Percentiles rank a stretch among this genome's conserved stretches.
These are phyloP conservation scores for Phoenix roebelenii DNA, from an alignment of 176 grass and related monocot species.

Conservation along the genomic window DNA sequence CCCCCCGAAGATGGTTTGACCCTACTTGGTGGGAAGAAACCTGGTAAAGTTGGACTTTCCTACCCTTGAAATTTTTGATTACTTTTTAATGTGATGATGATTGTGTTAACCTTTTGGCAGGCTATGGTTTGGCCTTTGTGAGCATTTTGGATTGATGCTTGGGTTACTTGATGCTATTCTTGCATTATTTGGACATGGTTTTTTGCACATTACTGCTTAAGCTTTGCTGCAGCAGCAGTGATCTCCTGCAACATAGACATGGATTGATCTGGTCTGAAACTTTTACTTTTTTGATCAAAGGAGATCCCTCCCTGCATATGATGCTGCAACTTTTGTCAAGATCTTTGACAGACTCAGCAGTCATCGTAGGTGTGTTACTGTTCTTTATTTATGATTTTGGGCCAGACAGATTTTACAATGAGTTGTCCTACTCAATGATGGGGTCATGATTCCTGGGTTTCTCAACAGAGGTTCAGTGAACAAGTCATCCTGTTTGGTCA, in stretches of 20 bases:
- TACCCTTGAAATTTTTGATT: constrained; percentile 3
- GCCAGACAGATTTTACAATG: too few relatives aligned
- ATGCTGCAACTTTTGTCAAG: too few relatives aligned
- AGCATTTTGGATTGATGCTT: constrained; percentile 3
- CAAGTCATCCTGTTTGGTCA: too few relatives aligned
- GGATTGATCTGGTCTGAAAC: background rate
- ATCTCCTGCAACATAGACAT: background rate
- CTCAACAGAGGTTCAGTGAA: too few relatives aligned
- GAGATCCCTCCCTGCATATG: too few relatives aligned
- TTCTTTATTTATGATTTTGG: too few relatives aligned
- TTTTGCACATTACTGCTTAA: constrained; percentile 4
- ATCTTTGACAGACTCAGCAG: too few relatives aligned
- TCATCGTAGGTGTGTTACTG: too few relatives aligned
- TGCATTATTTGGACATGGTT: background rate
- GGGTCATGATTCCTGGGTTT: too few relatives aligned
- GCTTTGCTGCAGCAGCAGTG: background rate
- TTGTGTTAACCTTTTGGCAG: constrained; percentile 15
- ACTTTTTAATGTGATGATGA: background rate
- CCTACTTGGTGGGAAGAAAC: constrained; percentile 8
- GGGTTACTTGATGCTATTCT: background rate
- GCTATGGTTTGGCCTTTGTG: constrained; percentile 5
- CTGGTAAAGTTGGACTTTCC: constrained; percentile 27
- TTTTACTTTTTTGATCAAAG: too few relatives aligned
- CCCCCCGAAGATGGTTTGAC: constrained; percentile 6
- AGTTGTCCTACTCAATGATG: too few relatives aligned